These are phyloP conservation scores for Trichoderma breve DNA, from an alignment of 2,329 filamentous ascomycete genomes.

Conservation along the genomic window DNA sequence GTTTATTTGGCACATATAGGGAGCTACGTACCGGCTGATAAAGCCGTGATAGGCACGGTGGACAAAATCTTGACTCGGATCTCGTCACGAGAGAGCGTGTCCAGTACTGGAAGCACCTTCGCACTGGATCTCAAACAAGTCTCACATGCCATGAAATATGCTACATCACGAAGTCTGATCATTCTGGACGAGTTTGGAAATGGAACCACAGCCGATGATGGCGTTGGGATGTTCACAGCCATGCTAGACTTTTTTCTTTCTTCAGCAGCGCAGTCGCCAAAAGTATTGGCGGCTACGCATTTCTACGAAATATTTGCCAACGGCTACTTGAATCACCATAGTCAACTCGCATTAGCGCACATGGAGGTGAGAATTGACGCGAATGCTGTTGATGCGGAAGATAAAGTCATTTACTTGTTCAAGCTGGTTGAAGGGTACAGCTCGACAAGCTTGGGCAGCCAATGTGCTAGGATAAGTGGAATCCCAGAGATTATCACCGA, in stretches of 20 bases:
- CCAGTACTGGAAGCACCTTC: conserved; percentile 60
- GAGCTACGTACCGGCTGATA: conserved; percentile 81
- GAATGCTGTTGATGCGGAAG: conserved; percentile 48
- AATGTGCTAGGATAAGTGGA: conserved; percentile 84
- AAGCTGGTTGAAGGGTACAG: conserved; percentile 66
- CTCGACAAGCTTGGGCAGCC: conserved; percentile 78
- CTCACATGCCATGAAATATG: conserved; percentile 69
- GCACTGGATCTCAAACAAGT: conserved; percentile 84
- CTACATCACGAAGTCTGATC: conserved; percentile 73
- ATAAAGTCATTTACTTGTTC: conserved; percentile 74
- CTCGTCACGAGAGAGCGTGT: conserved; percentile 65
- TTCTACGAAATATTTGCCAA: conserved; percentile 72
- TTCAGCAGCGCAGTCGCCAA: conserved; percentile 48
- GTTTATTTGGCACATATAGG: conserved; percentile 91
- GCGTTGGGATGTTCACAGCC: conserved; percentile 57
- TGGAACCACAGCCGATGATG: conserved; percentile 58
- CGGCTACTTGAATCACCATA: conserved; percentile 51
- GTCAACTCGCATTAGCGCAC: conserved; percentile 59
- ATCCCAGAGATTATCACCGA: conserved; percentile 69
- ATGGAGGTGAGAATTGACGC: conserved; percentile 68
- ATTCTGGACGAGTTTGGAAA: conserved; percentile 91
- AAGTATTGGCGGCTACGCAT: conserved; percentile 61
- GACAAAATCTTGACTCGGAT: conserved; percentile 91
- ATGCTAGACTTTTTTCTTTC: conserved; percentile 56
- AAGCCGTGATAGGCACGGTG: conserved; percentile 77